These are phyloP conservation scores for Dalbergia cultrata DNA, from an alignment of 306 rosid genomes.

Conservation along the genomic window DNA sequence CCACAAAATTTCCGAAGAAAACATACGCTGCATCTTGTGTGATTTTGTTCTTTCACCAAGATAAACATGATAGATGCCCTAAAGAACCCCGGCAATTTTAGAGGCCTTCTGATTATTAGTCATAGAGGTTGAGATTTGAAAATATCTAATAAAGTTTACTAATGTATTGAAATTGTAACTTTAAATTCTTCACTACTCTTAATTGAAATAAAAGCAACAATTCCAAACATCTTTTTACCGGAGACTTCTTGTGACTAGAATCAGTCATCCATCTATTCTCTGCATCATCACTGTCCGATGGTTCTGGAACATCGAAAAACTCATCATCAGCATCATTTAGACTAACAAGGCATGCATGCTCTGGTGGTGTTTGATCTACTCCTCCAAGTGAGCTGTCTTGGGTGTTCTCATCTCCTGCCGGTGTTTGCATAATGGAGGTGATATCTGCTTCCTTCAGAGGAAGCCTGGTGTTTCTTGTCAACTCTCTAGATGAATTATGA, in stretches of 20 bases:
- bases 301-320: conserved; percentile 91
- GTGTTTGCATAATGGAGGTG: conserved; percentile 53
- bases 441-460: conserved; percentile 54
- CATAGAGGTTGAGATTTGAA: no score
- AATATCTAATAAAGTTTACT: no score
- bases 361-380: conserved; percentile 60
- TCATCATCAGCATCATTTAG: conserved; percentile 73
- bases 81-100: no score
- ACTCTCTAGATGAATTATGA: conserved; percentile 65
- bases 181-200: no score
- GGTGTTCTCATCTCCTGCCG: conserved; percentile 49
- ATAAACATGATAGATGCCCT: no score
- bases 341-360: conserved; percentile 61
- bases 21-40: no score
- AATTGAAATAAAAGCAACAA: background rate
- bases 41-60: no score
- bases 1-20: no score
- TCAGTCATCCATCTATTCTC: conserved; percentile 83
- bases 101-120: no score
- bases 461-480: conserved; percentile 51
- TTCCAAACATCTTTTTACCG: conserved; percentile 49
- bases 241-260: conserved; percentile 53
- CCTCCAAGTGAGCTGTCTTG: conserved; percentile 47
- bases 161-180: no score
- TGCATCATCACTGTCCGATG: conserved; percentile 65